Evolutionary conservation across 2,329 filamentous ascomycete species (phyloP), one percentile per base, ranked within the genome.

Genomic region (Colletotrichum sp.): DNA sequence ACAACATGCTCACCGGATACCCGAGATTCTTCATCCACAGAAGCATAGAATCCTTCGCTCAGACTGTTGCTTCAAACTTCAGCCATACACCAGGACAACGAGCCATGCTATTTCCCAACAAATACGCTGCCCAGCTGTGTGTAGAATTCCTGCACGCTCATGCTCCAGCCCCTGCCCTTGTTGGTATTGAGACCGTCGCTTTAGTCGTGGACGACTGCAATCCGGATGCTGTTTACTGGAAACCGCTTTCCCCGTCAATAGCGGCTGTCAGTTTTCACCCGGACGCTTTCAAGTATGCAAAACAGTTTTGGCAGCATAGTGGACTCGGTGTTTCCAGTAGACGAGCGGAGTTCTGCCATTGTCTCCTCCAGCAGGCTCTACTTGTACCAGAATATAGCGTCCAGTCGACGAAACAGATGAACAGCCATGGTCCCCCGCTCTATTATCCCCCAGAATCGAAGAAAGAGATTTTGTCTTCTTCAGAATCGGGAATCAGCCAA

Each of bases 261-360:
- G 94, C 90, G 2, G 92, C 92, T 26, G 92, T 98, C 3, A 82
- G 98, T 55, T 95, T 94, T 79, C 91, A 93, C 0, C 87, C 90
- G 61, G 90, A 92, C 13, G 85, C 92, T 24, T 96, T 93, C 79
- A 85, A 91, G 6, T 84, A 94, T 73, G 95, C 95, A 18, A 98
- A 98, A 84, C 91, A 96, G 80, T 98, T 97, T 81, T 99, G 97
- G 97, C 97, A 98, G 83, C 97, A 99, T 83, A 94, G 94, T 2
- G 97, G 97, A 21, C 96, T 98, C 76, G 97, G 97, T n/a, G 89
- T 98, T 18, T 98, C 96, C 1, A 98, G 96, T 82, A 93, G 97
- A 65, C 92, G 96, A 58, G 96, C 95, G 38, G 96, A 98, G 82
- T 98, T 97, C 83, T 98, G 94, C 82, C 92, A 95, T 75, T 87